Base-by-base conservation (phyloP, 1,139 yeast genomes). In the Candida sp. region DNA sequence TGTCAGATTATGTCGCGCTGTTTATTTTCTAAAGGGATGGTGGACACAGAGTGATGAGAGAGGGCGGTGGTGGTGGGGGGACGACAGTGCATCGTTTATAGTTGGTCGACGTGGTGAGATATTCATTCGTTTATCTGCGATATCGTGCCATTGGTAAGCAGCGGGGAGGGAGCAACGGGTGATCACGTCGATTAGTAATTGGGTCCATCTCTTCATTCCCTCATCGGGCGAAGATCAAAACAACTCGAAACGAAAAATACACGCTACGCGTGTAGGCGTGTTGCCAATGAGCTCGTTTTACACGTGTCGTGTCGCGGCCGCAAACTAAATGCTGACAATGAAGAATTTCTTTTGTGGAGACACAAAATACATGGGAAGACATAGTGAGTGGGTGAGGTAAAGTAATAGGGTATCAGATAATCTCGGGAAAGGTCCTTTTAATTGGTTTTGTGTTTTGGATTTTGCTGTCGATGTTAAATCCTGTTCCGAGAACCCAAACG, bases 261-360 rank as follows among this genome's bases (percentile, higher is more conserved):
- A 38, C 42, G 42, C 31, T 26, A 38, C 42, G 42, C 42, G 42
- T 38, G 7, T 38, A 37, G 17, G 12, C 11, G n/a, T 5, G 9
- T 22, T 11, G 5, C 41, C 28, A 37, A 37, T 38, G 31, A 11
- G 11, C 12, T 34, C 22, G 11, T 38, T 37, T 37, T n/a, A 38
- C 23, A 38, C 42, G 42, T 38, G 42, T 38, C 42, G 42, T 38
- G 42, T 38, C 42, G 28, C 42, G 31, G 7, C 31, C 9, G 8
- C 42, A 38, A 38, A 38, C 38, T 8, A 38, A 26, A 26, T 34
- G 5, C 22, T 26, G 8, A 34, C 7, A 34, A 34, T n/a, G 22
- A 34, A 34, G 17, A 34, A 33, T 37, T 37, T 22, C 26, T 4
- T 37, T 37, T 37, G 39, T 37, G 6, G 31, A 26, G 42, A 26